Evolutionary conservation across 1,284 basidiomycete genomes (phyloP).

Genomic region (Erythrobasidium hasegawianum): DNA sequence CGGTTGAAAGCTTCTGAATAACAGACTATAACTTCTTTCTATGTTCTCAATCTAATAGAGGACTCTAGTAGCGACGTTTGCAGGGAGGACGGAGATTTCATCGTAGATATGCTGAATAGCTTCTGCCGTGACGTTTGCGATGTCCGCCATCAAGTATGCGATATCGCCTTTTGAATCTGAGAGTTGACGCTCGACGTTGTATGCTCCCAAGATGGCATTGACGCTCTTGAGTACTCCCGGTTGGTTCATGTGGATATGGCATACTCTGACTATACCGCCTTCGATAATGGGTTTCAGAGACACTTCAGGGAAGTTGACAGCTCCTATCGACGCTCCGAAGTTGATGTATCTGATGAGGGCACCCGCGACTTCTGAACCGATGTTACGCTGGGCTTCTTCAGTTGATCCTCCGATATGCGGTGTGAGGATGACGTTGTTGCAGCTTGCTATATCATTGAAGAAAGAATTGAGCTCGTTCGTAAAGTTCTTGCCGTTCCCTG

Average conservation of each 20-base stretch:
- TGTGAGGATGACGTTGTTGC: constrained; percentile 88
- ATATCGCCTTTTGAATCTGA: constrained; percentile 84
- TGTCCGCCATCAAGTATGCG: constrained; percentile 94
- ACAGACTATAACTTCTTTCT: neutral
- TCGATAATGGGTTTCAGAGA: constrained; percentile 86
- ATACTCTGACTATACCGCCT: constrained; percentile 75
- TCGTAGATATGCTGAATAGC: constrained; percentile 72
- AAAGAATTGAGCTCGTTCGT: constrained; percentile 79
- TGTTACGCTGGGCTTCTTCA: constrained; percentile 95
- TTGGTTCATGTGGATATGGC: constrained; percentile 95
- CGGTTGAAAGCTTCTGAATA: neutral
- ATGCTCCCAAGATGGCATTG: constrained; percentile 84
- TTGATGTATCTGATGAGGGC: constrained; percentile 86
- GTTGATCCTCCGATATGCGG: constrained; percentile 99
- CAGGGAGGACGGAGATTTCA: constrained; percentile 67
- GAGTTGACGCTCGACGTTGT: constrained; percentile 99
- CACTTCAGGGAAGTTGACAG: constrained; percentile 99
- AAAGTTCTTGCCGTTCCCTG: constrained; percentile 79
- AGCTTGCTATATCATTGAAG: constrained; percentile 65
- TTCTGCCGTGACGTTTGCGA: constrained; percentile 76
- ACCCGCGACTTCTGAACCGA: constrained; percentile 88
- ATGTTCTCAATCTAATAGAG: constrained; percentile 33
- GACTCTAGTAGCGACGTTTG: constrained; percentile 46
- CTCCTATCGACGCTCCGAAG: constrained; percentile 82
- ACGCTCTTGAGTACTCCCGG: constrained; percentile 94